Evolutionary conservation across 176 grass and related monocot species (phyloP), one percentile per base, ranked within the genome.

Genomic region (Neostapfia colusana): DNA sequence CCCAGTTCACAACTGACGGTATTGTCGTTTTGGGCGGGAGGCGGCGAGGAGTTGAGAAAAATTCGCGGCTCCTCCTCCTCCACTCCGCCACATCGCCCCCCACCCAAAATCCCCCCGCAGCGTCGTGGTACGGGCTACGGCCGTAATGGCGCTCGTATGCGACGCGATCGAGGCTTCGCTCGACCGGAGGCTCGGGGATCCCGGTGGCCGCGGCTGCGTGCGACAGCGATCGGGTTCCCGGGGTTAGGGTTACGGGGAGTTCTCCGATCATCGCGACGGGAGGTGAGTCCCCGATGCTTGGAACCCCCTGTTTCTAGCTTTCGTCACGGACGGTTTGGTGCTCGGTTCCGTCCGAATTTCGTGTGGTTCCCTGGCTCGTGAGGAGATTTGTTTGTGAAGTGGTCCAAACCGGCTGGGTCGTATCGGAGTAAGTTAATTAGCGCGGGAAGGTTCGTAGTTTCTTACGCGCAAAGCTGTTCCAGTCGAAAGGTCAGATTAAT

Each of bases 21-120:
- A 61, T 46, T 26, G 13, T n/a, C 15, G 26, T n/a, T 75, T 85
- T 69, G 62, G 77, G 84, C 85, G 65, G 79, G 79, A 82, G 56
- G 21, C 25, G 56, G 38, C 53, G 45, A 55, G 18, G 62, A 65
- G 24, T 2, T 10, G 4, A 13, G n/a, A 18, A 34, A 76, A 76
- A 46, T 63, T 76, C 57, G 58, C 73, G 57, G 73, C 43, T 63
- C 58, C 25, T 61, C 55, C 55, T 15, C 55, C 20, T 25, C 35
- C 55, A 6, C 8, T 40, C 55, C 21, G 7, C 18, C 59, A 7
- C 28, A 8, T 4, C 69, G 17, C 25, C 17, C 25, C 1, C 7
- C 31, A 57, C 38, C 39, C 42, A 24, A 40, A 63, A 13, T 34
- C 23, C 39, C 8, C 23, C 70, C 15, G n/a, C 56, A 31, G 62